Conservation (phyloP, 257 asterid genomes). For the Solanum clarkiae region DNA sequence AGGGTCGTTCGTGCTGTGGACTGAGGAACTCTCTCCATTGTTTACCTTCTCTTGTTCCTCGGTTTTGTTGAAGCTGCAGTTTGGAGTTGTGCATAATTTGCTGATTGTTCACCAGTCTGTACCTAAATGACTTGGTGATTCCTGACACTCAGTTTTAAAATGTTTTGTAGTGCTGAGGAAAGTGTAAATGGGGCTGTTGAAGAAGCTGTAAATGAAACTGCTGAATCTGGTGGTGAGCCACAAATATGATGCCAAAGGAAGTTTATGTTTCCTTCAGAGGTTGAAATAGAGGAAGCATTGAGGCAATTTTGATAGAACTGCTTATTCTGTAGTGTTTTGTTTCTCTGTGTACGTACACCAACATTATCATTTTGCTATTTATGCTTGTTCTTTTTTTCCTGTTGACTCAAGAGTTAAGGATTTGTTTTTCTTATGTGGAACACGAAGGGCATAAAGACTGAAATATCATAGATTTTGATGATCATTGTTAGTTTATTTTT, state of each 20-base stretch:
- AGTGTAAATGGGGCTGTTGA: constrained; percentile 11
- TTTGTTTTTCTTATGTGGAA: neutral
- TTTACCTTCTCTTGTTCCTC: neutral
- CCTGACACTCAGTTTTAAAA: neutral
- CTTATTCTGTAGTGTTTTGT: neutral
- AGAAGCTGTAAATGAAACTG: constrained; percentile 6
- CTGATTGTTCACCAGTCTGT: neutral
- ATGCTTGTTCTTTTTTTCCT: neutral
- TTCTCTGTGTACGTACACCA: neutral
- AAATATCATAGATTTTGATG: neutral
- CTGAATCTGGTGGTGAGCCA: neutral
- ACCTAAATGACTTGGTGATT: neutral
- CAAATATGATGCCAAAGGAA: neutral
- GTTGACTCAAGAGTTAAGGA: neutral
- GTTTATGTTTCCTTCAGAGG: neutral
- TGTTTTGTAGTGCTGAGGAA: constrained; percentile 12
- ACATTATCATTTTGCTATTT: neutral
- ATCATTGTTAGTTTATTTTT: neutral
- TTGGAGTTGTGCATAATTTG: neutral
- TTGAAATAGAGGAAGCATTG: neutral
- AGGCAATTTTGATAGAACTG: constrained; percentile 27
- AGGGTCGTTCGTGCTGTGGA: neutral
- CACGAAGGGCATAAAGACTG: neutral
- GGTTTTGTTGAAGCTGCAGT: neutral
- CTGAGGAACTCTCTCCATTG: neutral